Evolutionary conservation across 2,329 filamentous ascomycete species (phyloP).

Genomic region (Paecilomyces variotii): DNA sequence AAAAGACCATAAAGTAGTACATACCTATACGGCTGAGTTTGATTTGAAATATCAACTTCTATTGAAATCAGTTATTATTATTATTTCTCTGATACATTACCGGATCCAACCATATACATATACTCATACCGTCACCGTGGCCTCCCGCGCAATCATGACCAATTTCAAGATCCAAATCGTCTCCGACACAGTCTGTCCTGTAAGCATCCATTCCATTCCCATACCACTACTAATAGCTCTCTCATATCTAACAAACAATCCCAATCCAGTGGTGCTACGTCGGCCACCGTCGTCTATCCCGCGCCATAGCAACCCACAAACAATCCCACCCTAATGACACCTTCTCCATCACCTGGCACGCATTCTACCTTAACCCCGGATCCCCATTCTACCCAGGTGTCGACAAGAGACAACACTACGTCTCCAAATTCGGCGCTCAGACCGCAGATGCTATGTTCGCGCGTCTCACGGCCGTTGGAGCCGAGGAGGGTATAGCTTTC

Average conservation of each 20-base stretch:
- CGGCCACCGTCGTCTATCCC: constrained; percentile 66
- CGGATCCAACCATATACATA: neutral
- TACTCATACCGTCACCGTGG: neutral
- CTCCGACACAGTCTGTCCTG: constrained; percentile 73
- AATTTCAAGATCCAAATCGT: constrained; percentile 70
- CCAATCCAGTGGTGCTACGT: constrained; percentile 58
- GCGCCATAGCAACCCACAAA: constrained; percentile 61
- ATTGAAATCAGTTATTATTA: no score
- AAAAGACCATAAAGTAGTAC: no score
- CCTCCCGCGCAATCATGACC: constrained; percentile 46
- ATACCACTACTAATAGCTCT: neutral
- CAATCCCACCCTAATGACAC: constrained; percentile 58
- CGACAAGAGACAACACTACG: constrained; percentile 51
- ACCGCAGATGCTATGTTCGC: constrained; percentile 51
- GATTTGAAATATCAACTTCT: neutral
- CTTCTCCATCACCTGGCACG: constrained; percentile 66
- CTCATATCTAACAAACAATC: constrained; percentile 4
- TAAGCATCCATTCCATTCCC: constrained; percentile 9
- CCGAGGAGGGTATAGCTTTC: constrained; percentile 63
- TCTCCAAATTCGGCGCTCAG: constrained; percentile 56
- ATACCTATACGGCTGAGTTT: no score
- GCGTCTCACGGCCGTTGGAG: constrained; percentile 52
- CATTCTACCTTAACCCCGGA: constrained; percentile 71
- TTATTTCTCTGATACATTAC: no score
- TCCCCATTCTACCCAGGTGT: constrained; percentile 44